Percentiles rank a stretch among this genome's conserved stretches.
Evolutionary conservation across 352 stramenopile genomes (phyloP).

Genomic region (Phytophthora multivora): DNA sequence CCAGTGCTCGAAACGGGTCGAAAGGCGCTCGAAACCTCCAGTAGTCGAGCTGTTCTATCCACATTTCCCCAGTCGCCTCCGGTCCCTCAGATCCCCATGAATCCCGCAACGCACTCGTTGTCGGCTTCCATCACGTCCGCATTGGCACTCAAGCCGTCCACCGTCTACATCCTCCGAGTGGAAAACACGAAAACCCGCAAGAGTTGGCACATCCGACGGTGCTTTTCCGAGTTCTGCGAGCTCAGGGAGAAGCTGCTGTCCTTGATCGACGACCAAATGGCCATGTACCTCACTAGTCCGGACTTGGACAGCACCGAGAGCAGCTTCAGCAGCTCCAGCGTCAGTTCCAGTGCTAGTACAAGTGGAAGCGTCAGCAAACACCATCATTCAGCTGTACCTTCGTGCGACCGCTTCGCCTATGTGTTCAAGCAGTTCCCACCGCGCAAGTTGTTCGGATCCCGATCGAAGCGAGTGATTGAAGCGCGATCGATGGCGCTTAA

Average conservation of each 20-base stretch:
- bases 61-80: slow-evolving; percentile 22
- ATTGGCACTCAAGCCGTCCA: slow-evolving; percentile 73
- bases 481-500: slow-evolving; percentile 65
- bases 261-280: slow-evolving; percentile 55
- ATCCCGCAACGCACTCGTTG: slow-evolving; percentile 48
- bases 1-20: slow-evolving; percentile 24
- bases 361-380: slow-evolving; percentile 21
- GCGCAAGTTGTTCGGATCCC: slow-evolving; percentile 66
- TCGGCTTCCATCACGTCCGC: slow-evolving; percentile 68
- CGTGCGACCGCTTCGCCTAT: slow-evolving; percentile 53
- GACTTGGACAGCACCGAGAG: slow-evolving; percentile 21
- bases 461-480: slow-evolving; percentile 73
- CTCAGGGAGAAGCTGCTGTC: slow-evolving; percentile 69
- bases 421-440: slow-evolving; percentile 73
- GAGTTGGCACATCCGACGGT: slow-evolving; percentile 70
- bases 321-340: slow-evolving; percentile 22
- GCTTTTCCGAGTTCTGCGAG: slow-evolving; percentile 80
- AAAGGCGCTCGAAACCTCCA: slow-evolving; percentile 28
- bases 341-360: slow-evolving; percentile 25
- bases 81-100: slow-evolving; percentile 37
- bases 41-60: not conserved
- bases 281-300: slow-evolving; percentile 29
- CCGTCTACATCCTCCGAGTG: slow-evolving; percentile 72
- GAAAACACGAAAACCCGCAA: slow-evolving; percentile 48
- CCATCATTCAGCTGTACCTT: slow-evolving; percentile 18